Conservation (phyloP, 106 monocot genomes). For the Phalaenopsis aphrodite region DNA sequence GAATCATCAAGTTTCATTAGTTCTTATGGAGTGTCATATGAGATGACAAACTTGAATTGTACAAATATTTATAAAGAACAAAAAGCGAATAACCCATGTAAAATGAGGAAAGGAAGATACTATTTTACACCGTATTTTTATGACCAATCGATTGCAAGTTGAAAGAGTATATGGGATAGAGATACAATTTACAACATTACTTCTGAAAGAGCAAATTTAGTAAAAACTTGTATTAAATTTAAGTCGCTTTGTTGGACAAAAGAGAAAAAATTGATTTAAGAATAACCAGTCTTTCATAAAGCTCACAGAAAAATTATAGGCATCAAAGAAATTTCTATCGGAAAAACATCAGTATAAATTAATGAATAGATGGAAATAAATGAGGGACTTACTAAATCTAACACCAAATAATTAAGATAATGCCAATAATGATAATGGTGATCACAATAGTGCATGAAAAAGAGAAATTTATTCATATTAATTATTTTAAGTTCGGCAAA, state of each 20-base stretch:
- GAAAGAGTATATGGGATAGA: too few species aligned
- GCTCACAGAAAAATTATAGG: neutral
- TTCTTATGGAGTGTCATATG: too few species aligned
- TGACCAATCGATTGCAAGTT: too few species aligned
- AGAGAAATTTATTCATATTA: neutral
- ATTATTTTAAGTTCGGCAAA: neutral
- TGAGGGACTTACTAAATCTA: neutral
- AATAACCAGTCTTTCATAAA: neutral
- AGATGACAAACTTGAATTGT: too few species aligned
- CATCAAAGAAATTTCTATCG: neutral
- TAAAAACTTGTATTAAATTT: neutral
- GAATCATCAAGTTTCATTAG: neutral
- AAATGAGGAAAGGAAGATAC: too few species aligned
- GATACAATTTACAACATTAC: too few species aligned
- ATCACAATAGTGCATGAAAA: neutral
- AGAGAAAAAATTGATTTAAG: neutral
- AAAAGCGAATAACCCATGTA: too few species aligned
- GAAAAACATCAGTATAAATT: neutral
- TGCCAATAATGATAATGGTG: neutral
- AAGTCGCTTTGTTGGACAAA: neutral
- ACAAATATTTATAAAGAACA: too few species aligned
- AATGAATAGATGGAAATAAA: neutral
- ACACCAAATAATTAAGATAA: neutral
- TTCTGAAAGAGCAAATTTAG: too few species aligned
- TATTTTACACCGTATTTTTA: too few species aligned